These are phyloP conservation scores for Sicyos edulis DNA, from an alignment of 306 rosid genomes.

Conservation along the genomic window DNA sequence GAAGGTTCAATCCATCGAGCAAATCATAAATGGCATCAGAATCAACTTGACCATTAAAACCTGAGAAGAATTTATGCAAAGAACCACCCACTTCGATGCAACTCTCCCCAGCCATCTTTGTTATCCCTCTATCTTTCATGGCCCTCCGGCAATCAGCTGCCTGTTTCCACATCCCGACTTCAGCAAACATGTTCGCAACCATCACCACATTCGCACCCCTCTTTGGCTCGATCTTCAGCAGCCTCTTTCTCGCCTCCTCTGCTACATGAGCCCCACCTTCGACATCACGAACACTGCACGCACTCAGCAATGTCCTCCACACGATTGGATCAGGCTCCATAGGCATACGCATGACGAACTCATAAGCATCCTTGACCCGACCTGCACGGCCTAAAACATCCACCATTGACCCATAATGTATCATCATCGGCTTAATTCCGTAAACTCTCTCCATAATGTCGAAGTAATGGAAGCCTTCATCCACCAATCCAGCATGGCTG, in stretches of 20 bases:
- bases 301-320: constrained; percentile 81
- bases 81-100: constrained; percentile 62
- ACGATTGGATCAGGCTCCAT: constrained; percentile 55
- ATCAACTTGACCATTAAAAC: constrained; percentile 42
- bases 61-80: constrained; percentile 53
- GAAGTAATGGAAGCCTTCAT: constrained; percentile 53
- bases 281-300: constrained; percentile 46
- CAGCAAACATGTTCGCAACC: constrained; percentile 78
- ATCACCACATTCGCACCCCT: constrained; percentile 73
- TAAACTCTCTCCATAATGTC: constrained; percentile 55
- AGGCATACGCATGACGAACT: constrained; percentile 55
- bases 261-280: constrained; percentile 44
- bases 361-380: constrained; percentile 57
- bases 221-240: constrained; percentile 72
- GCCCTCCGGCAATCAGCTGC: constrained; percentile 59
- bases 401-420: constrained; percentile 80
- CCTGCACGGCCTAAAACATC: constrained; percentile 78
- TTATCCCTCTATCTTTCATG: constrained; percentile 61
- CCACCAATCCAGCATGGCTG: constrained; percentile 77
- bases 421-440: constrained; percentile 60
- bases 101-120: constrained; percentile 83
- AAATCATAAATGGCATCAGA: constrained; percentile 35
- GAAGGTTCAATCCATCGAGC: constrained; percentile 57
- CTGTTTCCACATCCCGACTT: constrained; percentile 79
- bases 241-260: constrained; percentile 48